Evolutionary conservation across 257 asterid species (phyloP).

Genomic region (Echium plantagineum): DNA sequence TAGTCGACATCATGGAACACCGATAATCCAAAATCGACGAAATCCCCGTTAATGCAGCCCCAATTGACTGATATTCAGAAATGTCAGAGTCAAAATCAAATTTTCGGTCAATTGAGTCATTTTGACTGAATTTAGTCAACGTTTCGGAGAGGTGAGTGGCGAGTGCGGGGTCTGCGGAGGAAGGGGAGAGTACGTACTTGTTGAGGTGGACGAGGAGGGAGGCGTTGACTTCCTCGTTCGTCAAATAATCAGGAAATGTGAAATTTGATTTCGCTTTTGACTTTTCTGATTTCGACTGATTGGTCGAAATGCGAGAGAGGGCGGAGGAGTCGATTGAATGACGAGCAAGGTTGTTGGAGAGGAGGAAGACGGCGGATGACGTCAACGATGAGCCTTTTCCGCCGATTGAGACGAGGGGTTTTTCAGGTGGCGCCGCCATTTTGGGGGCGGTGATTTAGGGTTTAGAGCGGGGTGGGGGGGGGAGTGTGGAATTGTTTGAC

Average conservation of each 20-base stretch:
- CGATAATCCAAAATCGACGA: slow-evolving; percentile 55
- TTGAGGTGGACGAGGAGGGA: slow-evolving; percentile 50
- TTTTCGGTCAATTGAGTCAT: too few species aligned
- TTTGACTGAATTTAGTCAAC: too few species aligned
- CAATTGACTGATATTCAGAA: slow-evolving; percentile 32
- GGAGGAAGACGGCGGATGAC: slow-evolving; percentile 40
- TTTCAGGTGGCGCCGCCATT: slow-evolving; percentile 12
- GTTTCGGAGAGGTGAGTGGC: slow-evolving; percentile 1
- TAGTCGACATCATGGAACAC: slow-evolving; percentile 25
- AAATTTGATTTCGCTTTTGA: slow-evolving; percentile 16
- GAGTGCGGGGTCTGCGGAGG: slow-evolving; percentile 16
- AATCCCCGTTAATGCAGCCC: slow-evolving; percentile 49
- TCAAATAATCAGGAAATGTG: slow-evolving; percentile 36
- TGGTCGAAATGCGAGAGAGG: slow-evolving; percentile 19
- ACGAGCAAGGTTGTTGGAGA: slow-evolving; percentile 33
- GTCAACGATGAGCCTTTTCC: slow-evolving; percentile 51
- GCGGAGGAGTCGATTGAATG: slow-evolving; percentile 46
- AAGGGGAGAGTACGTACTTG: slow-evolving; percentile 43
- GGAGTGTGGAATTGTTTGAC: too few species aligned
- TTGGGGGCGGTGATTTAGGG: too few species aligned
- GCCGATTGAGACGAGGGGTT: slow-evolving; percentile 43
- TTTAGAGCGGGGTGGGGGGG: too few species aligned
- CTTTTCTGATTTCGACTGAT: neutral
- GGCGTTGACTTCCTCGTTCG: slow-evolving; percentile 43
- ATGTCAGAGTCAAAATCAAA: neutral